Conservation (phyloP, 2,329 filamentous ascomycete genomes). For the Aspergillus sp. region DNA sequence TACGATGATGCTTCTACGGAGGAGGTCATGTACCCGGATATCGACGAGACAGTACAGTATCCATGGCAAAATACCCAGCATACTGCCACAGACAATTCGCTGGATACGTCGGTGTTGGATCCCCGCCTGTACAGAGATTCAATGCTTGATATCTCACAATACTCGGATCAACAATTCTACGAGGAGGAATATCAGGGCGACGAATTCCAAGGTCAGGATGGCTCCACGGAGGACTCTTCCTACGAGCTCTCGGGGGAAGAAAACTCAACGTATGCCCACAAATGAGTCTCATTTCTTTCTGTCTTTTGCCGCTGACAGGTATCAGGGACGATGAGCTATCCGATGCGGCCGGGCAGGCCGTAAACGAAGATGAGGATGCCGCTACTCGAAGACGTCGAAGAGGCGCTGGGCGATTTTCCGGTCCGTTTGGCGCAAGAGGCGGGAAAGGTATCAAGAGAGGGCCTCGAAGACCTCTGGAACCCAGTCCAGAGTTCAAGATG, state of each 20-base stretch:
- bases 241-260: slow-evolving; percentile 19
- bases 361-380: slow-evolving; percentile 17
- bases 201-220: slow-evolving; percentile 4
- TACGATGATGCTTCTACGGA: slow-evolving; percentile 9
- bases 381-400: slow-evolving; percentile 20
- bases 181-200: slow-evolving; percentile 9
- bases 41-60: slow-evolving; percentile 26
- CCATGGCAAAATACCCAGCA: slow-evolving; percentile 22
- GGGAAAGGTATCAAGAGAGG: slow-evolving; percentile 41
- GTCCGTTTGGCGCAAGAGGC: slow-evolving; percentile 33
- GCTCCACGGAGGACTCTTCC: slow-evolving; percentile 17
- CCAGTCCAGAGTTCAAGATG: slow-evolving; percentile 41
- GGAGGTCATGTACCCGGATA: slow-evolving; percentile 24
- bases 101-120: slow-evolving; percentile 22
- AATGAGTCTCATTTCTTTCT: not conserved
- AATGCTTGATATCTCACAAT: slow-evolving; percentile 10
- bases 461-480: slow-evolving; percentile 39
- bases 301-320: slow-evolving; percentile 4
- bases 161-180: slow-evolving; percentile 4
- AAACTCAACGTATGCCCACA: slow-evolving; percentile 17
- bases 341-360: slow-evolving; percentile 15
- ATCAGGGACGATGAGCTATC: slow-evolving; percentile 18
- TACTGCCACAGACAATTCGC: slow-evolving; percentile 7
- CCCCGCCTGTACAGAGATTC: slow-evolving; percentile 25
- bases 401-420: slow-evolving; percentile 26